Percentiles rank a stretch among this genome's conserved stretches.
phyloP scores from a whole-genome alignment of 176 grass and related monocot genomes.

The Bothriochloa decipiens region DNA sequence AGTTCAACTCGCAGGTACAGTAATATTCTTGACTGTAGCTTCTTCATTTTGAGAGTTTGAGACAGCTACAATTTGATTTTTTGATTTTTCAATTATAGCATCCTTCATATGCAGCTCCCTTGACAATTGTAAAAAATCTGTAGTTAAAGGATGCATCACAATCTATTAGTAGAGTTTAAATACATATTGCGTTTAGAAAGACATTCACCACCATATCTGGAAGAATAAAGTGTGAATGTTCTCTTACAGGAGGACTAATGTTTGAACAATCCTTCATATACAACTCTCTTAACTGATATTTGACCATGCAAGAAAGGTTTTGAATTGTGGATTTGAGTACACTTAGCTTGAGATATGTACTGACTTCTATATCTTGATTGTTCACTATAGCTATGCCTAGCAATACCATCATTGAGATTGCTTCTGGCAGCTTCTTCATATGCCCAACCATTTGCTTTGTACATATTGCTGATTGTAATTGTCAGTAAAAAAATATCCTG shows the following conservation, averaged over 20 bases:
- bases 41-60: constrained; percentile 22
- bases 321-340: constrained; percentile 1
- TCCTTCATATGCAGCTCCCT: background rate
- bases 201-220: background rate
- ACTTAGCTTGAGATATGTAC: background rate
- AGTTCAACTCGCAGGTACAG: background rate
- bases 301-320: background rate
- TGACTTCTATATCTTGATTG: background rate
- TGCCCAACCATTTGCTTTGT: constrained; percentile 5
- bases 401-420: constrained; percentile 4
- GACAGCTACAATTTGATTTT: constrained; percentile 13
- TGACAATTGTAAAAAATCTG: background rate
- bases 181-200: background rate
- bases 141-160: background rate
- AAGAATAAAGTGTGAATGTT: background rate
- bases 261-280: background rate
- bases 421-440: constrained; percentile 1
- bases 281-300: background rate
- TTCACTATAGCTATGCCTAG: background rate
- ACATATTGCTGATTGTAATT: background rate
- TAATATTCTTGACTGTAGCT: too few species aligned
- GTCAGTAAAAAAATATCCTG: background rate
- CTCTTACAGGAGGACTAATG: background rate
- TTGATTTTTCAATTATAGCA: background rate
- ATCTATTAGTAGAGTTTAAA: background rate